Evolutionary conservation across 495 filamentous ascomycete genomes (phyloP), one percentile per base, ranked within the genome.

Genomic region (Neurospora sp.): DNA sequence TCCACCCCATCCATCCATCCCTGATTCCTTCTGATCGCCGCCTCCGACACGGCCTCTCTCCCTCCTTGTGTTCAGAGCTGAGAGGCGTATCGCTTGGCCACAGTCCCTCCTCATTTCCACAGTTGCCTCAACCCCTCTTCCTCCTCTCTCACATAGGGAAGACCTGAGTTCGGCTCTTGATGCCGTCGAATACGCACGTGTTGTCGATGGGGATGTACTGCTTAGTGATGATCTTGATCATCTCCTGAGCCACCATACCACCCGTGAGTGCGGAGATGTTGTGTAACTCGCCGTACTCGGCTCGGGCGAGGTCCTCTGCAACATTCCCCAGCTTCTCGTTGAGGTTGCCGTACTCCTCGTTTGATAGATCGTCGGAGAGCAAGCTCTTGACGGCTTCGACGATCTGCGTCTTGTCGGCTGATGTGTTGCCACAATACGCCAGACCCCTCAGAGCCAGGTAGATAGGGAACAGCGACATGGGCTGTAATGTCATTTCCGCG

Each of bases 191-290:
- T 71, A 98, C 85, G 80, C 93, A 95, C 11, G 92, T 95, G 81
- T 97, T 96, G 78, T 98, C 94, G 71, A 97, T 88, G 21, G 96
- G 96, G 15, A 97, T 88, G 85, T 99, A 99, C 86, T 99, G 96
- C 81, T 93, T 90, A 69, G 96, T 99, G 74, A 98, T 86, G 37
- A 97, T 90, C 86, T 99, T 99, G 80, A 98, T 94, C 38, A 93
- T 88, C 85, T 99, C 96, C 83, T 99, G 96, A 38, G 94, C 93
- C 34, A 96, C 92, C 82, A 99, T 90, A 0, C 96, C 96, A 24
- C 96, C 96, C 9, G 91, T 92, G 69, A 98, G 81, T 34, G 94
- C 90, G n/a, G 94, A 90, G 70, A 97, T 92, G 80, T 98, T 98
- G 83, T 98, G 96, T 76, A 99, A 84, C 82, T 99, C 96, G 59